Evolutionary conservation across 2,329 filamentous ascomycete genomes (phyloP).

Genomic region (Polytolypa hystricis): DNA sequence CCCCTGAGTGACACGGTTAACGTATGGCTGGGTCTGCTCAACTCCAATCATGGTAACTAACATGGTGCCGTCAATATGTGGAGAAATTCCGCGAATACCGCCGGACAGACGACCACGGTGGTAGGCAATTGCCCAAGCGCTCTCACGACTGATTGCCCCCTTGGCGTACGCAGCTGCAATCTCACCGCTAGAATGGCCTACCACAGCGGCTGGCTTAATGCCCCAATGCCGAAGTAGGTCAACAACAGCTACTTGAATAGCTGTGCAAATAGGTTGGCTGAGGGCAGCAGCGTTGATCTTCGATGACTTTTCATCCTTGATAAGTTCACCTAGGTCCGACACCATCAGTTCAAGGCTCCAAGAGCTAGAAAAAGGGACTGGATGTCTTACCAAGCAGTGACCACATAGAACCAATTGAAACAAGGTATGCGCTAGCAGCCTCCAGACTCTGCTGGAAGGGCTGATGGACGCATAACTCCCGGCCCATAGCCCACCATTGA

Average conservation of each 20-base stretch:
- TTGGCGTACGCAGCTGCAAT: slow-evolving; percentile 24
- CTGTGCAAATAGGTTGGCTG: slow-evolving; percentile 22
- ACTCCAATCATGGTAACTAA: slow-evolving; percentile 7
- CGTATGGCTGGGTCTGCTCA: slow-evolving; percentile 3
- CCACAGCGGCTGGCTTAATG: slow-evolving; percentile 30
- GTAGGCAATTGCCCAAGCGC: slow-evolving; percentile 12
- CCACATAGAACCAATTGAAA: neutral
- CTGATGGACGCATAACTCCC: neutral
- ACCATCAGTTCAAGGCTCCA: neutral
- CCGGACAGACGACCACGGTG: slow-evolving; percentile 8
- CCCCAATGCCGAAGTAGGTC: slow-evolving; percentile 36
- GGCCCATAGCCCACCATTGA: slow-evolving; percentile 2
- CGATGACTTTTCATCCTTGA: neutral
- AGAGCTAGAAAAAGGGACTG: neutral
- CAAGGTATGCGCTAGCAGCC: neutral
- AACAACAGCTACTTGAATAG: slow-evolving; percentile 39
- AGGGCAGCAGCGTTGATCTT: slow-evolving; percentile 1
- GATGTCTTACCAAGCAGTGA: neutral
- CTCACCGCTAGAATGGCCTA: slow-evolving; percentile 41
- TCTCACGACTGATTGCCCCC: slow-evolving; percentile 6
- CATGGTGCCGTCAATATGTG: slow-evolving; percentile 7
- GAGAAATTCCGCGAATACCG: slow-evolving; percentile 7
- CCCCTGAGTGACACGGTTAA: slow-evolving; percentile 1
- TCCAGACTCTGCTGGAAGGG: neutral
- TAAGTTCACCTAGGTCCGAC: neutral